These are phyloP conservation scores for Xylariomycetidae sp. DNA, from an alignment of 2,329 filamentous ascomycete species.

Conservation along the genomic window DNA sequence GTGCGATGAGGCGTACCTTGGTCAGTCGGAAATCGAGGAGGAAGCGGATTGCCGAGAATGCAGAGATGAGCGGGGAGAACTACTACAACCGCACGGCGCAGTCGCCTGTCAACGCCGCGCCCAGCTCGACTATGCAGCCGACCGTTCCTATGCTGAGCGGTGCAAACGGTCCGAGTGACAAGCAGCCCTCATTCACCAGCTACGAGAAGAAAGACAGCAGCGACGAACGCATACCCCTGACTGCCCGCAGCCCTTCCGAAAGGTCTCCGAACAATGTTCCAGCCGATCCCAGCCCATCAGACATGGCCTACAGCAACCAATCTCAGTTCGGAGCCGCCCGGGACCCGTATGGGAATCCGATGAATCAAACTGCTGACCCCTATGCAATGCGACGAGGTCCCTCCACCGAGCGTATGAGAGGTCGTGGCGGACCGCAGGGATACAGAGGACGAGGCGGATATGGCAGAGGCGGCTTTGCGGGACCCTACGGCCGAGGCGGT, in stretches of 20 bases:
- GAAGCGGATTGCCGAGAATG: conserved; percentile 85
- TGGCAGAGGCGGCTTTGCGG: conserved; percentile 34
- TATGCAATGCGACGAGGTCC: conserved; percentile 42
- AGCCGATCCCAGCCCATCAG: conserved; percentile 33
- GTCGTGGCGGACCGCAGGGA: conserved; percentile 44
- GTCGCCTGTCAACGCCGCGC: conserved; percentile 31
- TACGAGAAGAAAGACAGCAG: conserved; percentile 62
- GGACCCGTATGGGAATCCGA: conserved; percentile 62
- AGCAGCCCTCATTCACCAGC: conserved; percentile 51
- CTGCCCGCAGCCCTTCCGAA: conserved; percentile 56
- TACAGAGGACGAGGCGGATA: conserved; percentile 48
- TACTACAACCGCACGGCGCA: conserved; percentile 71
- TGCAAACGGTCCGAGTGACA: conserved; percentile 41
- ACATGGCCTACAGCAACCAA: conserved; percentile 28
- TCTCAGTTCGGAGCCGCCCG: conserved; percentile 35
- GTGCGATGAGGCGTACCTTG: conserved; percentile 88
- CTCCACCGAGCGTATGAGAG: conserved; percentile 45
- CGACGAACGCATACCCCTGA: conserved; percentile 68
- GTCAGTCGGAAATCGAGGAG: conserved; percentile 90
- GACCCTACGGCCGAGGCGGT: conserved; percentile 37
- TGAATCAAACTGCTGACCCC: conserved; percentile 35
- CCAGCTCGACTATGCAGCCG: too few species aligned
- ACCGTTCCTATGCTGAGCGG: conserved; percentile 53
- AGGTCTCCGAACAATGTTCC: conserved; percentile 42
- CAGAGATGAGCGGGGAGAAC: conserved; percentile 94